Percentiles rank a stretch among this genome's conserved stretches.
Evolutionary conservation across 495 filamentous ascomycete genomes (phyloP).

Genomic region (Aspergillus biplanus): DNA sequence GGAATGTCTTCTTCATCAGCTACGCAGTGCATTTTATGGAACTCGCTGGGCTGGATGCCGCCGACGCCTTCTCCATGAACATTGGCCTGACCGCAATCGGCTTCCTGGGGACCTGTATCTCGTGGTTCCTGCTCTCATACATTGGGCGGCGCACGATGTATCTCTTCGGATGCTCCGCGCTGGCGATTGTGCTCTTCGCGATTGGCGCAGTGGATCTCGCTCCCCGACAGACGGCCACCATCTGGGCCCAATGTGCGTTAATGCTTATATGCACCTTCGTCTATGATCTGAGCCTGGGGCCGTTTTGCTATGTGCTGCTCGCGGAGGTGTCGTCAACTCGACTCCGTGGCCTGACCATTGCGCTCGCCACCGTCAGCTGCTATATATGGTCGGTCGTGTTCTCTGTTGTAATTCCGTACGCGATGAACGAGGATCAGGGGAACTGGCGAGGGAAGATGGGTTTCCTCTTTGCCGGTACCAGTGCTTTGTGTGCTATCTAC

Average conservation of each 20-base stretch:
- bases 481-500: slow-evolving; percentile 42
- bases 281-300: slow-evolving; percentile 64
- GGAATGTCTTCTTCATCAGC: slow-evolving; percentile 36
- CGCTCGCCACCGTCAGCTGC: slow-evolving; percentile 60
- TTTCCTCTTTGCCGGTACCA: slow-evolving; percentile 66
- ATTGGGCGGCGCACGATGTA: slow-evolving; percentile 61
- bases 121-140: slow-evolving; percentile 66
- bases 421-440: slow-evolving; percentile 64
- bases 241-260: slow-evolving; percentile 60
- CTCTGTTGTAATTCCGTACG: slow-evolving; percentile 68
- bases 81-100: slow-evolving; percentile 69
- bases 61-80: slow-evolving; percentile 65
- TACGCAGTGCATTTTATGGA: slow-evolving; percentile 52
- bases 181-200: slow-evolving; percentile 56
- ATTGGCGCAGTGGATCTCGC: slow-evolving; percentile 63
- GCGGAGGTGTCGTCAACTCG: slow-evolving; percentile 62
- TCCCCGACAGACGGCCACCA: slow-evolving; percentile 27
- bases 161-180: slow-evolving; percentile 49
- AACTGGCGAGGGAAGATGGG: slow-evolving; percentile 68
- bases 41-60: slow-evolving; percentile 61
- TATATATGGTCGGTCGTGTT: slow-evolving; percentile 61
- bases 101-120: slow-evolving; percentile 63
- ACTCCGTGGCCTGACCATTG: slow-evolving; percentile 66
- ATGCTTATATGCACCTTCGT: slow-evolving; percentile 62
- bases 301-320: slow-evolving; percentile 65